phyloP scores from a whole-genome alignment of 257 asterid genomes.

The Rubia yunnanensis region DNA sequence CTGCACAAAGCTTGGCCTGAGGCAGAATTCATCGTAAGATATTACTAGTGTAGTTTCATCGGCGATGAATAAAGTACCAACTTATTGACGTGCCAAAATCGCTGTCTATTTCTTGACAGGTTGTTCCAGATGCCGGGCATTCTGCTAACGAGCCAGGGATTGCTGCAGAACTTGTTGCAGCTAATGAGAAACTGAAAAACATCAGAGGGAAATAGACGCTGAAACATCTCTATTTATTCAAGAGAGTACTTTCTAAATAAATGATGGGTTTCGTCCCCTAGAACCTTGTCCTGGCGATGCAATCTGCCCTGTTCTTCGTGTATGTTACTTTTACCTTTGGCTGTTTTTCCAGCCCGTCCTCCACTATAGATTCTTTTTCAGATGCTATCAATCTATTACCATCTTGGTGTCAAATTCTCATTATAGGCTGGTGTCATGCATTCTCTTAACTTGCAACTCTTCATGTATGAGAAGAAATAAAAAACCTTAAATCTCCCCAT shows the following conservation, averaged over 20 bases:
- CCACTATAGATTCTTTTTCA: neutral
- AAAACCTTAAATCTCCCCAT: too few relatives aligned
- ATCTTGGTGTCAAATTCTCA: neutral
- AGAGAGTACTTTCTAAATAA: neutral
- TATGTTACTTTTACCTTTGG: neutral
- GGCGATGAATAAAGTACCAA: neutral
- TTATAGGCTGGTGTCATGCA: neutral
- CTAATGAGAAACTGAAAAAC: slow-evolving; percentile 64
- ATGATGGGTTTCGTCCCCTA: neutral
- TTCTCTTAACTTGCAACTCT: neutral
- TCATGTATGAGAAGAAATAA: neutral
- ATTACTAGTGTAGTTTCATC: slow-evolving; percentile 11
- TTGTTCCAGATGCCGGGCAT: slow-evolving; percentile 86
- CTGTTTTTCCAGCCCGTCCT: neutral
- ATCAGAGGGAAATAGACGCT: slow-evolving; percentile 16
- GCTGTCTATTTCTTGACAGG: slow-evolving; percentile 24
- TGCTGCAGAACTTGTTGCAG: slow-evolving; percentile 80
- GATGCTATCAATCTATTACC: neutral
- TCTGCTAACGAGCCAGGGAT: slow-evolving; percentile 86
- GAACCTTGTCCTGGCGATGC: neutral
- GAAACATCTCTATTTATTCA: neutral
- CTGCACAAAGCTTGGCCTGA: slow-evolving; percentile 98
- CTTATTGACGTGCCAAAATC: neutral
- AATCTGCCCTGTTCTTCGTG: neutral
- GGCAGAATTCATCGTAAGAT: slow-evolving; percentile 73